Evolutionary conservation across 2,329 filamentous ascomycete genomes (phyloP), one percentile per base, ranked within the genome.

Genomic region (Rhynchosporium graminicola): DNA sequence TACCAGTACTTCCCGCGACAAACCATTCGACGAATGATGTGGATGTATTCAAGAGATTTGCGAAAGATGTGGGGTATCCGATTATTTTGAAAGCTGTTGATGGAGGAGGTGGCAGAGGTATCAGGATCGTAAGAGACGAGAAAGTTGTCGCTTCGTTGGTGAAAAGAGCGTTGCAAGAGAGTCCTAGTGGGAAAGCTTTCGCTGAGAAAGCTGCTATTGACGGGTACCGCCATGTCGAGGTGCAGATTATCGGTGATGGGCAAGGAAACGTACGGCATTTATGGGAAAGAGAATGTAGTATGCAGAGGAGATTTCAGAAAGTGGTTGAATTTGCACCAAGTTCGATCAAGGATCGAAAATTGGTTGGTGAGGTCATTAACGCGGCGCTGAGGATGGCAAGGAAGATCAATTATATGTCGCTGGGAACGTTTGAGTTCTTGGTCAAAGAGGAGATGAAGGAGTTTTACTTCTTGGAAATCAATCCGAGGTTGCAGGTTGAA

Each of bases 1-100:
- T 91, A 1, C 87, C 87, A n/a, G 89, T 88, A 62, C 86, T 91
- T 56, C 87, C 87, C 1, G 88, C 88, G 12, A 88, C 90, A 65
- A 85, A 88, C 70, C 86, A 85, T 42, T 74, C 79, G 1, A 86
- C 88, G 48, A 86, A 88, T 75, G 82, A 87, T 15, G 63, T 85
- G 64, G 74, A 77, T 3, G 83, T 89, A 69, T 86, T 89, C 2
- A 79, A 82, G 58, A 80, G 82, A 61, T 76, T 75, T 12, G 75
- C 75, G 4, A 48, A 42, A 7, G 51, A 57, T 9, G 71, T 78
- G 0, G 77, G 77, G 0, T 78, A 76, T 63, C 79, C 80, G 13
- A 77, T 86, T 10, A 80, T 83, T 67, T 76, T 86, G 38, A 90
- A 90, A 72, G 83, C 84, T 0, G 83, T 83, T 0, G 84, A 80